A percentile compares a stretch with the other conserved stretches of the same genome.
Evolutionary conservation across 2,329 filamentous ascomycete species (phyloP).

Genomic region (Venturia carpophila): DNA sequence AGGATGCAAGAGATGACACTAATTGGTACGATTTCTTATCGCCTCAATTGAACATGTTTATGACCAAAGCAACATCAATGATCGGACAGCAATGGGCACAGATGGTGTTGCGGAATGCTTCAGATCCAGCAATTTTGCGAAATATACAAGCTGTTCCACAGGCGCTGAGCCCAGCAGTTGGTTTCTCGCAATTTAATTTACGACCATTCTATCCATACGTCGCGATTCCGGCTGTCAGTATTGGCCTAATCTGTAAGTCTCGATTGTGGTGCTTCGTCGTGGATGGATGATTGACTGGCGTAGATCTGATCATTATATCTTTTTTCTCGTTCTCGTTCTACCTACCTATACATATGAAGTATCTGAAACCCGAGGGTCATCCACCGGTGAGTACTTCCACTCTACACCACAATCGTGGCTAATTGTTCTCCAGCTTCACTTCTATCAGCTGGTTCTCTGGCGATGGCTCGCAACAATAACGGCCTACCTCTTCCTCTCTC

Average conservation of each 20-base stretch:
- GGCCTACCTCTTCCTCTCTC: slow-evolving; percentile 54
- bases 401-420: not conserved
- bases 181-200: slow-evolving; percentile 49
- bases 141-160: slow-evolving; percentile 45
- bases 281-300: not conserved
- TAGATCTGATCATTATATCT: slow-evolving; percentile 55
- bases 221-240: slow-evolving; percentile 50
- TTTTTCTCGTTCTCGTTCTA: slow-evolving; percentile 62
- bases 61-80: slow-evolving; percentile 37
- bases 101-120: slow-evolving; percentile 36
- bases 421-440: slow-evolving; percentile 37
- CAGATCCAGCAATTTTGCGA: slow-evolving; percentile 31
- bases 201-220: slow-evolving; percentile 51
- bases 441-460: slow-evolving; percentile 51
- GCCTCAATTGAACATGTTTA: slow-evolving; percentile 44
- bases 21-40: slow-evolving; percentile 47
- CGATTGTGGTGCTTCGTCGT: not conserved
- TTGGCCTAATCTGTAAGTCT: slow-evolving; percentile 49
- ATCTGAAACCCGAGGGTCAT: slow-evolving; percentile 47
- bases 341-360: slow-evolving; percentile 54
- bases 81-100: slow-evolving; percentile 43
- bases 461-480: slow-evolving; percentile 48
- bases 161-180: slow-evolving; percentile 48
- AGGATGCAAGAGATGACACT: slow-evolving; percentile 49
- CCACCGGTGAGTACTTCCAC: slow-evolving; percentile 33